These are phyloP conservation scores for Rhytidhysteron rufulum DNA, from an alignment of 2,329 filamentous ascomycete genomes.

Conservation along the genomic window DNA sequence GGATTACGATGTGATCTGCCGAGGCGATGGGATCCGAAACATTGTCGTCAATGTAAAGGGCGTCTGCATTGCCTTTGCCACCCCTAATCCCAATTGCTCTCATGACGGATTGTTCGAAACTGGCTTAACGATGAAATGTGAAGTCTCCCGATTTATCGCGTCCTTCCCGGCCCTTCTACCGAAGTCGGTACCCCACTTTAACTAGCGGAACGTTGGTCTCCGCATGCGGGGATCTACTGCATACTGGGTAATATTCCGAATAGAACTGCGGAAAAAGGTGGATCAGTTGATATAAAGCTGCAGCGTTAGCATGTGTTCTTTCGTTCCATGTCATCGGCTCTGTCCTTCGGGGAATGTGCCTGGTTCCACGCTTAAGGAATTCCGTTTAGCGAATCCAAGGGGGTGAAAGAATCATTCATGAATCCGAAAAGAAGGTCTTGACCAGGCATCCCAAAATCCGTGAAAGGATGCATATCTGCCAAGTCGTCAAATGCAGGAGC, in stretches of 20 bases:
- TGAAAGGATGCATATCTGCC: neutral
- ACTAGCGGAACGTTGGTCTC: no score
- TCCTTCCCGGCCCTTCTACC: no score
- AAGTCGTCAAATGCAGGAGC: neutral
- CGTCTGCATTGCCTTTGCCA: slow-evolving; percentile 52
- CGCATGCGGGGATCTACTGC: no score
- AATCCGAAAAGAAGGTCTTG: neutral
- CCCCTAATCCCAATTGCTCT: slow-evolving; percentile 52
- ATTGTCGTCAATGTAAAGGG: slow-evolving; percentile 57
- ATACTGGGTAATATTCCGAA: no score
- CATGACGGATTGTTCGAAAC: slow-evolving; percentile 2
- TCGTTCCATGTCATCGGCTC: no score
- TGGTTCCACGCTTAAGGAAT: no score
- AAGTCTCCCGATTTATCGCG: neutral
- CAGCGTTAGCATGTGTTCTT: no score
- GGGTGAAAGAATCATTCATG: neutral
- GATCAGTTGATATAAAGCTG: no score
- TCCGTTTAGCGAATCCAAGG: neutral
- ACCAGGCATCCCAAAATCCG: neutral
- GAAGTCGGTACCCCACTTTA: no score
- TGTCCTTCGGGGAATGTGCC: no score
- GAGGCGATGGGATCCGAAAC: slow-evolving; percentile 3
- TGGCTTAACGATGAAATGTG: neutral
- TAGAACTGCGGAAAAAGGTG: no score
- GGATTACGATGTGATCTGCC: slow-evolving; percentile 5